Base-by-base conservation (phyloP, 2,329 filamentous ascomycete genomes). In the Colletotrichum magnum region DNA sequence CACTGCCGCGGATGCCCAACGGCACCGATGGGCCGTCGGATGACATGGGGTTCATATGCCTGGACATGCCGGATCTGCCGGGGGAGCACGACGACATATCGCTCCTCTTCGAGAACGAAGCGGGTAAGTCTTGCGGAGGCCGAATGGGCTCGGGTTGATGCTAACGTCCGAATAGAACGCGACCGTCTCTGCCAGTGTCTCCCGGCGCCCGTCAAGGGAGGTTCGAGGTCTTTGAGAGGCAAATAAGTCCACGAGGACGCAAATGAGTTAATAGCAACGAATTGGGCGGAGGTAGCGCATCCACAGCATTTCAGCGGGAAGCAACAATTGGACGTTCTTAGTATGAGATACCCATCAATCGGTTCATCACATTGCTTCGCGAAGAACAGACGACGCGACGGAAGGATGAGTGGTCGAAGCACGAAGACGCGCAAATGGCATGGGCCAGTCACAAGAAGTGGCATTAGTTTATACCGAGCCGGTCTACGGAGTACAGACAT, bases 11-110 rank as follows among this genome's bases (percentile, higher is more conserved):
- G 70, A 79, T 90, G 73, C 79, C 86, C 51, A 79, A 85, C 68
- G 84, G 86, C 68, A 86, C 85, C 70, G 80, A 85, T 52, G 79
- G 81, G 32, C 85, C 85, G 70, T 84, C 84, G 68, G 85, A 89
- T 54, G 90, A 91, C 70, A 88, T 90, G 77, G 88, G 90, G 28
- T 97, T 95, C 82, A 87, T 97, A 47, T 96, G 93, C 77, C 81
- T 97, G 68, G 95, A 97, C 79, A 89, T 94, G 79, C 92, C 94
- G 18, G 94, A 97, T 75, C 93, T 97, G 79, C 93, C 94, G 1
- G 93, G 93, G 58, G 95, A 97, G 82, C 94, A 97, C 80, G 95
- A 97, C 79, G 95, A 98, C 82, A 94, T 98, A 73, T 88, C 91
- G 12, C 91, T 98, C 75, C 81, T 91, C 70, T 98, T 98, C 84